Evolutionary conservation across 2,329 filamentous ascomycete genomes (phyloP), one percentile per base, ranked within the genome.

Genomic region (Ophiostoma quercus): DNA sequence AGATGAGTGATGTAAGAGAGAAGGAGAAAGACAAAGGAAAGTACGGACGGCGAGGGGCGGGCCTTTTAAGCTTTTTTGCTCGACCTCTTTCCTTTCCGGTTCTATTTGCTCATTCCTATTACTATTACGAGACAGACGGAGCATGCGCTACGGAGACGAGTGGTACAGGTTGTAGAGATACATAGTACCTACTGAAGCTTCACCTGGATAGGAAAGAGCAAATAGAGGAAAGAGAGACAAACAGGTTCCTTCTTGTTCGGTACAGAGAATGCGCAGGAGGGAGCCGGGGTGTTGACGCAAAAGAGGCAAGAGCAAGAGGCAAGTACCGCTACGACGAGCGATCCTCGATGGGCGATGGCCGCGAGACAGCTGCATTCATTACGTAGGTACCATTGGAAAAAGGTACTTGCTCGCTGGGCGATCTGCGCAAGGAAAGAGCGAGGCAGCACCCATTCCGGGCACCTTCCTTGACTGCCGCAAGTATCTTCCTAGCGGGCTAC

Each of bases 51-150:
- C 32, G 67, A 57, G 67, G 67, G 51, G 67, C 54, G 22, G 32
- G 47, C 51, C 51, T 41, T 68, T 68, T 68, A 63, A 47, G 37
- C 34, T 68, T 65, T 29, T 66, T 22, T 57, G 51, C 51, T 57
- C 51, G 16, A 57, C 51, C 51, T 57, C 51, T 57, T 22, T 16
- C 14, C 60, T 34, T 16, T 34, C 5, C 32, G 25, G 60, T 19
- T 19, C 16, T 37, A 34, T 63, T 34, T 14, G 6, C 39, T 41
- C 39, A 14, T 41, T 41, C 16, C 1, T 47, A 47, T 47, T 47
- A 47, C 7, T 47, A 47, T 47, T 47, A 47, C 43, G 43, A 47
- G 43, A 47, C 43, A 47, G 43, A 41, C 62, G 32, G 32, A 37
- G 62, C 34, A 65, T 19, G 34, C 34, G 34, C 62, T 65, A 65